Evolutionary conservation across 2,329 filamentous ascomycete species (phyloP).

Genomic region (Davidsoniella neocaledoniae): DNA sequence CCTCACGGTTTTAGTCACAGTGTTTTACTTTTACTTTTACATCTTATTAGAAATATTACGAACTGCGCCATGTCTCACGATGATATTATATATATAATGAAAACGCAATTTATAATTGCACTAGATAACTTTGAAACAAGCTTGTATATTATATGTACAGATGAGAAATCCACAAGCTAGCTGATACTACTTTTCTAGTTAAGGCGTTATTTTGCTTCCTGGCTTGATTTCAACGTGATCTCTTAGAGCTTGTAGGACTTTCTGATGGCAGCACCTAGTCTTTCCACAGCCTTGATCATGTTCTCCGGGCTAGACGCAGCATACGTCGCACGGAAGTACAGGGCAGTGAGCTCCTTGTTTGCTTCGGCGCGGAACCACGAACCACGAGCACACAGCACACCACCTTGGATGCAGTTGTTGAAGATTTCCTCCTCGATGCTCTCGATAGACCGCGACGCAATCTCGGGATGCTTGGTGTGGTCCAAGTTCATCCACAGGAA

Average conservation of each 20-base stretch:
- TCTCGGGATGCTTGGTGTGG: conserved; percentile 46
- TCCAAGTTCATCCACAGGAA: conserved; percentile 72
- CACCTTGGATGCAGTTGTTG: conserved; percentile 53
- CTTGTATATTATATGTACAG: too few species aligned
- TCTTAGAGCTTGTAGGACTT: conserved; percentile 29
- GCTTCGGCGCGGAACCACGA: conserved; percentile 81
- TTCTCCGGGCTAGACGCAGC: conserved; percentile 58
- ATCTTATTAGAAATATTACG: too few species aligned
- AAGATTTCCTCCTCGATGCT: conserved; percentile 81
- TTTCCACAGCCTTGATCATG: conserved; percentile 53
- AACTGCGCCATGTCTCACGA: too few species aligned
- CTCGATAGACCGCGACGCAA: conserved; percentile 33
- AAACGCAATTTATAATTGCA: too few species aligned
- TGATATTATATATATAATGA: neutral
- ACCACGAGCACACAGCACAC: conserved; percentile 67
- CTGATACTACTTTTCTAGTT: too few species aligned
- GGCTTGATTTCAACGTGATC: neutral
- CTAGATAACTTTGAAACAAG: too few species aligned
- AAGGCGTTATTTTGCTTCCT: conserved; percentile 12
- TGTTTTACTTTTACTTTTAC: too few species aligned
- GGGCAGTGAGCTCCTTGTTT: conserved; percentile 34
- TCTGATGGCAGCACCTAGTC: conserved; percentile 61
- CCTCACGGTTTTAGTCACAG: too few species aligned
- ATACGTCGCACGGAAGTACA: conserved; percentile 86
- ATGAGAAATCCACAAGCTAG: too few species aligned